phyloP scores from a whole-genome alignment of 441 rosid genomes.

The Pelargonium myrrhifolium region DNA sequence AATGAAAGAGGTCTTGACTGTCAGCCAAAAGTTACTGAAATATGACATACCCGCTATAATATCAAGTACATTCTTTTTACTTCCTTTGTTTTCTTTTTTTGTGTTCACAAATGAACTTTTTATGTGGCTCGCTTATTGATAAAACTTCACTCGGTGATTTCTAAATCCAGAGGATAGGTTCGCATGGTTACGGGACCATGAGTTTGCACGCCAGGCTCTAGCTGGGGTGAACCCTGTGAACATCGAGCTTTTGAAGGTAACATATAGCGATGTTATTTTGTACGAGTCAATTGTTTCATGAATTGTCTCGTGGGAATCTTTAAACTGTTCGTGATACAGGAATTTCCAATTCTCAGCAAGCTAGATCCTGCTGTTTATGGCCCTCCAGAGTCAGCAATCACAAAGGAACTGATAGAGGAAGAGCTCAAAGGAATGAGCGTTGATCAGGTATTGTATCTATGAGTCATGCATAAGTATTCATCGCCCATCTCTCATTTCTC shows the following conservation, averaged over 20 bases:
- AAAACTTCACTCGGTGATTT: slow-evolving; percentile 1
- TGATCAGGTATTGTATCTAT: slow-evolving; percentile 43
- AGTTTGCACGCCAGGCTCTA: slow-evolving; percentile 79
- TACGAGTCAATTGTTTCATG: slow-evolving; percentile 9
- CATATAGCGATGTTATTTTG: not conserved
- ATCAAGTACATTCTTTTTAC: slow-evolving; percentile 37
- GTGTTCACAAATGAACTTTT: not conserved
- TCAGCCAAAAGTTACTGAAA: slow-evolving; percentile 51
- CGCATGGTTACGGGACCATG: slow-evolving; percentile 86
- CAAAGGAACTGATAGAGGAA: slow-evolving; percentile 61
- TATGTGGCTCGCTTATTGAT: not conserved
- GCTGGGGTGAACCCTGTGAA: slow-evolving; percentile 91
- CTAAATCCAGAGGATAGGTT: slow-evolving; percentile 65
- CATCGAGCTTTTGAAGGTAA: slow-evolving; percentile 67
- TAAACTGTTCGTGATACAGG: slow-evolving; percentile 34
- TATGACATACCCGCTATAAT: slow-evolving; percentile 77
- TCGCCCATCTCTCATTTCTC: too few species aligned
- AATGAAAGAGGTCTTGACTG: slow-evolving; percentile 43
- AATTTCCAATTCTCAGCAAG: slow-evolving; percentile 77
- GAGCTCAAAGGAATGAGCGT: slow-evolving; percentile 68
- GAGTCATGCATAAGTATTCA: not conserved
- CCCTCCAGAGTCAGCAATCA: slow-evolving; percentile 76
- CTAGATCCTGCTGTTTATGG: slow-evolving; percentile 77
- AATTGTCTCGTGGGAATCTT: slow-evolving; percentile 12
- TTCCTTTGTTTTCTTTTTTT: slow-evolving; percentile 1